Evolutionary conservation across 305 asterid genomes (phyloP).

Genomic region (Fraxinus floribunda): DNA sequence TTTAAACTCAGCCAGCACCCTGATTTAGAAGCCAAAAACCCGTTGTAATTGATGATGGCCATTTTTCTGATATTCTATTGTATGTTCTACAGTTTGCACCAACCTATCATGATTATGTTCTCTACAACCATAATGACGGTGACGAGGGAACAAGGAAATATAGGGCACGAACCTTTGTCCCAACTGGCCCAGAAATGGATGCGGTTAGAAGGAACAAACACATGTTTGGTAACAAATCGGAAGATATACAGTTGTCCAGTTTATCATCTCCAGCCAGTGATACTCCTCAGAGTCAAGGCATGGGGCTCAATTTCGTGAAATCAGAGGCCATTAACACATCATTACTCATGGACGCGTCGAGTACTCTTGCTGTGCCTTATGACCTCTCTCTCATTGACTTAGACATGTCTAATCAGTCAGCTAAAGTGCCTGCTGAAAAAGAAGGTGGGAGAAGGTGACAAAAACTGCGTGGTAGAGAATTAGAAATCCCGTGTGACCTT

Average conservation of each 20-base stretch:
- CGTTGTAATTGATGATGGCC: not conserved
- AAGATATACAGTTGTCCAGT: constrained; percentile 59
- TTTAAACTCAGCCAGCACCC: not conserved
- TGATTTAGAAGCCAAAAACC: not conserved
- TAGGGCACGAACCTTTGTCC: constrained; percentile 91
- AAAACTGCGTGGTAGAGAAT: not conserved
- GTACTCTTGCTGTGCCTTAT: constrained; percentile 43
- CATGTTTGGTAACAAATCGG: constrained; percentile 57
- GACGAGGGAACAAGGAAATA: constrained; percentile 82
- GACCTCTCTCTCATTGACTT: constrained; percentile 68
- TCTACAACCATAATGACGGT: constrained; percentile 84
- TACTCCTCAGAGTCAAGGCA: constrained; percentile 30
- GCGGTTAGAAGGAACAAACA: constrained; percentile 73
- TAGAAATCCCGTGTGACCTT: not conserved
- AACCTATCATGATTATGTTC: constrained; percentile 92
- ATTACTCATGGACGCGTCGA: constrained; percentile 51
- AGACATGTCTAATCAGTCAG: constrained; percentile 62
- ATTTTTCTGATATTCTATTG: constrained; percentile 11
- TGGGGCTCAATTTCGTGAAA: constrained; percentile 31
- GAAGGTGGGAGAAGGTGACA: constrained; percentile 50
- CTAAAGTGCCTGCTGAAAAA: constrained; percentile 45
- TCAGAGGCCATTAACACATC: constrained; percentile 53
- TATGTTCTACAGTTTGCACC: constrained; percentile 76
- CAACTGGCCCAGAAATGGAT: constrained; percentile 95
- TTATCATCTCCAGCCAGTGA: constrained; percentile 48